Conservation (phyloP, 2,329 filamentous ascomycete genomes). For the Verticillium zaregamsianum region DNA sequence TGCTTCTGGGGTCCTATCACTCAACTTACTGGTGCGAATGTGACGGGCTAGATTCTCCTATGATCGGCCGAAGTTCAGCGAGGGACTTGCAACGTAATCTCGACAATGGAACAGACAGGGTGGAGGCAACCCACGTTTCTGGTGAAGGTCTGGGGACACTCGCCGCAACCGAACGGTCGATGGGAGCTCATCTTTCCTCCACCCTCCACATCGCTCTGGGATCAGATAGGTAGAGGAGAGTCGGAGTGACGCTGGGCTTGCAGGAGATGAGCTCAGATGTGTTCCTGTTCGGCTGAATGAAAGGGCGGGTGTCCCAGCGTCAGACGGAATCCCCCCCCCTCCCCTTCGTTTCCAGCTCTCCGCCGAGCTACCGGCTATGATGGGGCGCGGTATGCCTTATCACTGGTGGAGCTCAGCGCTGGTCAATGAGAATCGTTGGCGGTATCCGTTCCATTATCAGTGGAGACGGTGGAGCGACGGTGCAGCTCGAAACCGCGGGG, state of each 20-base stretch:
- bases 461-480: neutral
- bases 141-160: conserved; percentile 14
- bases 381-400: too few relatives aligned
- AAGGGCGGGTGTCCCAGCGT: too few relatives aligned
- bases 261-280: too few relatives aligned
- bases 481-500: neutral
- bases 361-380: too few relatives aligned
- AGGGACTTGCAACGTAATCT: neutral
- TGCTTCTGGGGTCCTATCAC: neutral
- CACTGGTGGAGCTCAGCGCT: too few relatives aligned
- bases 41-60: conserved; percentile 18
- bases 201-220: neutral
- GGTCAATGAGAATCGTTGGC: neutral
- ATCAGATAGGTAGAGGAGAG: neutral
- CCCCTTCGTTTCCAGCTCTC: too few relatives aligned
- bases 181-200: conserved; percentile 7
- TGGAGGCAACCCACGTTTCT: conserved; percentile 8
- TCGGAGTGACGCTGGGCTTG: too few relatives aligned
- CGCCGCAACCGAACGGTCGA: conserved; percentile 11
- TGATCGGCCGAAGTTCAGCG: neutral
- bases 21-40: conserved; percentile 14
- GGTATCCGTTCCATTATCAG: neutral
- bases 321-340: too few relatives aligned
- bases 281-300: too few relatives aligned
- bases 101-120: neutral